Base-by-base conservation (phyloP, 1,139 yeast genomes). In the Pichia sp. region DNA sequence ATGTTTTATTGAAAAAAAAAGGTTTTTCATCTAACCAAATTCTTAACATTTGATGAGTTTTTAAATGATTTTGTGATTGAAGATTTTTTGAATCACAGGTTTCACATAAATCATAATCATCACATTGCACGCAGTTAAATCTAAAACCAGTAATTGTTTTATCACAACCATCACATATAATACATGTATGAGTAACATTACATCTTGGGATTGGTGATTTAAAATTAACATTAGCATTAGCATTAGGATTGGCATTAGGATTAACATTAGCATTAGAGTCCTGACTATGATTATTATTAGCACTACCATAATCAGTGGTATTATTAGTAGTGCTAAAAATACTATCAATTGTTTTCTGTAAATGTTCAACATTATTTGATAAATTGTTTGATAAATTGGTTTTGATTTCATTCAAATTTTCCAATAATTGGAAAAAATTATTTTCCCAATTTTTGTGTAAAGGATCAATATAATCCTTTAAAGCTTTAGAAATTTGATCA, bases 91-190 rank as follows among this genome's bases (percentile, higher is more conserved):
- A 50, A 57, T 77, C 81, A 62, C 88, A 83, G 1, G 58, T 48
- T 38, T 73, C 70, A 61, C 89, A 83, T 53, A 82, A 68, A 60
- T 83, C 87, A 64, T 71, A 82, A 59, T 83, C 76, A 4, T 61
- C 55, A 61, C 89, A 83, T 34, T 75, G 74, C 49, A 75, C 58
- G 62, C 89, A 83, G 52, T 74, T 73, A 67, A 71, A 83, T 57
- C 87, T 73, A 16, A 63, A 59, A 0, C 87, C 87, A 29, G 48
- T 60, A 47, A 82, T 71, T 10, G 36, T 39, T 13, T 58, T 50
- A 46, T 60, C 63, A 58, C 84, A 80, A 30, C 66, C 65, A 58
- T 80, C 83, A 60, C 84, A 80, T 44, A 54, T 45, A n/a, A 68
- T 56, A n/a, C 56, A 53, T 2, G 45, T 43, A 47, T 68, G 71